Evolutionary conservation across 164 flowering plant species (phyloP).

Genomic region (Dillenia turbinata): DNA sequence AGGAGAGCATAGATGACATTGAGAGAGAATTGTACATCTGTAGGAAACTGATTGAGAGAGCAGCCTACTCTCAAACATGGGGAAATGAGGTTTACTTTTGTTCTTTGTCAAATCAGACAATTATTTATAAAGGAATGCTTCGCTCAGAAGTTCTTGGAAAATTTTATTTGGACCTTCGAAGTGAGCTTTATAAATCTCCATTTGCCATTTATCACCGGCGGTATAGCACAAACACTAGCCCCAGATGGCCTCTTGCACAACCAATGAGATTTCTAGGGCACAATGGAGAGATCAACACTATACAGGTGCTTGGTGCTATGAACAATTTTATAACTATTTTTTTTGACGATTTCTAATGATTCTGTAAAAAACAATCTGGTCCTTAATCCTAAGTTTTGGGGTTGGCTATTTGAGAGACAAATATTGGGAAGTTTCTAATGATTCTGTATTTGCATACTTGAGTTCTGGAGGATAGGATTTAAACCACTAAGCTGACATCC

Average conservation of each 20-base stretch:
- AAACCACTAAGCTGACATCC: neutral
- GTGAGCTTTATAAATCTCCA: slow-evolving; percentile 74
- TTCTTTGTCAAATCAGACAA: slow-evolving; percentile 91
- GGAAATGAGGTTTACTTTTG: slow-evolving; percentile 90
- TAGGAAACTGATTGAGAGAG: slow-evolving; percentile 81
- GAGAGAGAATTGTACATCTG: slow-evolving; percentile 95
- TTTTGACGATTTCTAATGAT: no score
- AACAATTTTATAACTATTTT: no score
- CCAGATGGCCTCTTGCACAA: slow-evolving; percentile 99
- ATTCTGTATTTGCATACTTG: no score
- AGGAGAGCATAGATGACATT: slow-evolving; percentile 80
- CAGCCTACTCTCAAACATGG: slow-evolving; percentile 62
- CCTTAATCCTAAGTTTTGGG: no score
- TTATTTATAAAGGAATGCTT: slow-evolving; percentile 99
- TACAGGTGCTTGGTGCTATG: slow-evolving; percentile 53
- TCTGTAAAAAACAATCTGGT: no score
- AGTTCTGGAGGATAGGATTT: no score
- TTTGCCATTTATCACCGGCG: slow-evolving; percentile 97
- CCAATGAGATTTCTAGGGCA: slow-evolving; percentile 99
- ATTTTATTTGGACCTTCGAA: slow-evolving; percentile 83
- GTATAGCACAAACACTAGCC: slow-evolving; percentile 97
- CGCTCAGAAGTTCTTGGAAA: slow-evolving; percentile 93
- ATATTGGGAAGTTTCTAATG: no score
- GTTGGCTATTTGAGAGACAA: no score
- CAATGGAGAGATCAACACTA: slow-evolving; percentile 97